Base-by-base conservation (phyloP, 306 rosid species). In the Inga leiocalycina region DNA sequence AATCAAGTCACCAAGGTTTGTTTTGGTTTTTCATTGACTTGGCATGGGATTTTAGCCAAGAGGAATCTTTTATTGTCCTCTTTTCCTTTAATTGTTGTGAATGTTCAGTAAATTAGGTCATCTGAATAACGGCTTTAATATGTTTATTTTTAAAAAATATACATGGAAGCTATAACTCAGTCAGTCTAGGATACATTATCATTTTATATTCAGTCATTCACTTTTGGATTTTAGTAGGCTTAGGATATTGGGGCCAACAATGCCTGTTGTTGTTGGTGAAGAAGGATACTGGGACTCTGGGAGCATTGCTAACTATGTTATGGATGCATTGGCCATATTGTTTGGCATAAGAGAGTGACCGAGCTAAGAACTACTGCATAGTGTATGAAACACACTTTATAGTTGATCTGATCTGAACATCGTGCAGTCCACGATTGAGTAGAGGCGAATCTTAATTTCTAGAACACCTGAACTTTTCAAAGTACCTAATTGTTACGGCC, bases 1-100 rank as follows among this genome's bases (percentile, higher is more conserved):
- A 88, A 73, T 88, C 97, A 83, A 46, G 91, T 93, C 41, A 59
- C 88, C 6, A 93, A 92, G 99, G 99, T 95, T 84, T 35, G 89
- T 80, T 78, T 80, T 65, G 77, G 82, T 67, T 37, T 51, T 59
- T 76, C 71, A 59, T 6, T 22, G 46, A 3, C 56, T 44, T 68
- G 22, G 74, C 66, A 70, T 77, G 37, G 37, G 19, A 30, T 51
- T 41, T 75, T 45, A 34, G 16, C 14, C 35, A n/a, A 3, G 67
- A 62, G 27, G 7, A 66, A 35, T 34, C 3, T 15, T 30, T 46
- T 46, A 0, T 68, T 39, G 16, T 22, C 52, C 3, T 41, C 9
- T 64, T 64, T 27, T 64, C 39, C 39, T 41, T 70, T 70, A 20
- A n/a, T 41, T 41, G 32, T n/a, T n/a, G 52, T 22, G 24, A 41